Evolutionary conservation across 345 rosid genomes (phyloP).

Genomic region (Geranium brycei): DNA sequence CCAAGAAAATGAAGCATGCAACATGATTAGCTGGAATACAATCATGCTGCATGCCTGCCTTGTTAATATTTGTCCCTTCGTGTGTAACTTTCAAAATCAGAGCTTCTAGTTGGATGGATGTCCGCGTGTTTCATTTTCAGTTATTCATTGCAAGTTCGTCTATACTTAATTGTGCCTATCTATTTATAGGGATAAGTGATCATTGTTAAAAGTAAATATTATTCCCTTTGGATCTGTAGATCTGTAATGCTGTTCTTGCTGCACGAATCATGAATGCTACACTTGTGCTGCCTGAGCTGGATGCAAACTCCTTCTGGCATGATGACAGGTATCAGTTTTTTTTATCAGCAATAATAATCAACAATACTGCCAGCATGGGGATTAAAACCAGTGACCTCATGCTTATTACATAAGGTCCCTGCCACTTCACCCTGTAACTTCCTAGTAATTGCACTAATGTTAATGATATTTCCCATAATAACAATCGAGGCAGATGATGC

Average conservation of each 20-base stretch:
- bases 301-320: slow-evolving; percentile 97
- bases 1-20: too few relatives aligned
- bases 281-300: slow-evolving; percentile 90
- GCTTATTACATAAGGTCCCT: too few relatives aligned
- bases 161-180: not conserved
- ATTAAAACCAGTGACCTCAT: too few relatives aligned
- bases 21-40: too few relatives aligned
- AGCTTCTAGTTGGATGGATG: not conserved
- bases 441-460: not conserved
- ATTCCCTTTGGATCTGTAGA: slow-evolving; percentile 32
- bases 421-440: not conserved
- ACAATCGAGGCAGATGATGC: not conserved
- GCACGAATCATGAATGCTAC: slow-evolving; percentile 99
- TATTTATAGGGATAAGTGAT: not conserved
- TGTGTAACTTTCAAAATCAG: not conserved
- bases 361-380: too few relatives aligned
- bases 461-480: not conserved
- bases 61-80: too few relatives aligned
- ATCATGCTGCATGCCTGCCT: too few relatives aligned
- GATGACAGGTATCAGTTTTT: slow-evolving; percentile 63
- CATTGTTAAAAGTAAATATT: not conserved
- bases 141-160: too few relatives aligned
- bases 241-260: slow-evolving; percentile 98
- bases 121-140: not conserved
- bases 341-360: too few relatives aligned